Evolutionary conservation across 2,329 filamentous ascomycete genomes (phyloP).

Genomic region (Phaeosphaeriaceae sp.): DNA sequence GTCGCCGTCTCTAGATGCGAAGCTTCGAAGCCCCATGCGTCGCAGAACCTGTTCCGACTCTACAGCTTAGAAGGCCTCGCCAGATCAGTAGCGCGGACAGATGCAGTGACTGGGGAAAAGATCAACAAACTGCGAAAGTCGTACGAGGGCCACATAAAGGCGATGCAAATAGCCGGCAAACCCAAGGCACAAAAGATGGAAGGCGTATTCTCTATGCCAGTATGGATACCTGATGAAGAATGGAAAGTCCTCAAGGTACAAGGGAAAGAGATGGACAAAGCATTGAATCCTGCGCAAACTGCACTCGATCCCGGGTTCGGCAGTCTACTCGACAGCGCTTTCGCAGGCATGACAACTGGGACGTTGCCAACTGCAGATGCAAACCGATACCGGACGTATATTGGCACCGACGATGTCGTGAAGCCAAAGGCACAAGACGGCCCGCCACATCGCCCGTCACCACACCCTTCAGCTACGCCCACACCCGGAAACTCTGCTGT

Average conservation of each 20-base stretch:
- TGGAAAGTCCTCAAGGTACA: constrained; percentile 49
- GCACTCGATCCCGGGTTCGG: constrained; percentile 30
- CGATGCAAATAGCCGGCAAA: constrained; percentile 56
- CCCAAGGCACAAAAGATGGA: constrained; percentile 56
- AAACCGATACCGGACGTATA: constrained; percentile 50
- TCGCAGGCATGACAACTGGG: constrained; percentile 52
- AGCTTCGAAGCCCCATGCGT: constrained; percentile 62
- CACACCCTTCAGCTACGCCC: constrained; percentile 28
- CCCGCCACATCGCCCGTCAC: constrained; percentile 27
- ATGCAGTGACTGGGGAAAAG: constrained; percentile 70
- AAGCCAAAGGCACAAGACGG: constrained; percentile 38
- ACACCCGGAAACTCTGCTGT: constrained; percentile 48
- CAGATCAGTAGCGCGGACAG: constrained; percentile 64
- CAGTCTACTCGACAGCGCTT: constrained; percentile 49
- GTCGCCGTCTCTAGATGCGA: constrained; percentile 44
- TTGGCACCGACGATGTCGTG: constrained; percentile 53
- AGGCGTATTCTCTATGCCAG: constrained; percentile 40
- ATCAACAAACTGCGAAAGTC: constrained; percentile 67
- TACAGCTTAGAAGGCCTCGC: constrained; percentile 65
- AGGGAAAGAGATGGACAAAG: constrained; percentile 49
- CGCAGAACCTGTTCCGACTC: constrained; percentile 65
- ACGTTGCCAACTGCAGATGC: constrained; percentile 51
- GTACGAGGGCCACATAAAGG: constrained; percentile 61
- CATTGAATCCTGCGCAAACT: constrained; percentile 36
- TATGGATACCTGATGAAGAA: constrained; percentile 50